Base-by-base conservation (phyloP, 2,329 filamentous ascomycete species). In the Pseudogymnoascus sp. region DNA sequence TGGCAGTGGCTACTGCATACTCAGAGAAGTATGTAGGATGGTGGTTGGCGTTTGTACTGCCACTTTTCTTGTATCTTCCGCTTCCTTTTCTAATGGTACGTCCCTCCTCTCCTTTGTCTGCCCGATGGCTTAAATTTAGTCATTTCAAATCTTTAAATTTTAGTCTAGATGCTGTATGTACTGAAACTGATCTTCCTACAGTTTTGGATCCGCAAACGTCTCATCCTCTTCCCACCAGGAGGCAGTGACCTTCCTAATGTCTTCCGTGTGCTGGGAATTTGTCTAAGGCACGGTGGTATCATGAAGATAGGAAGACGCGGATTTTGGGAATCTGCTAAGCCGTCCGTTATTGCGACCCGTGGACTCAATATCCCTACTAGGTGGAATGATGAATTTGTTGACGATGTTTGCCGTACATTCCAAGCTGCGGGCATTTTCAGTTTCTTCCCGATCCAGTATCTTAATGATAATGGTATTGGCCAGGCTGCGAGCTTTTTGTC, bases 361-460 rank as follows among this genome's bases (percentile, higher is more conserved):
- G 74, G 72, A 3, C 70, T 71, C 16, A 64, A 66, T 16, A 80
- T 68, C 84, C 84, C 63, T 88, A 88, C 0, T 42, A 61, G 84
- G 0, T 91, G 90, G 69, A 88, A 92, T 65, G 90, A 93, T 68
- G 84, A 83, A 61, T 93, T 89, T 88, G 88, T 93, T 28, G 88
- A 91, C 71, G 87, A 91, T 71, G 85, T 91, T 62, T 81, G 81
- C 63, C 87, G 88, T 75, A 88, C 87, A 65, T 77, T 88, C 64
- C 79, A 82, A 70, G 87, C 87, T 63, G 88, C 86, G 77, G 80
- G 83, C 67, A 87, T 90, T 43, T 92, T 89, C 73, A 66, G 78
- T 18, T 80, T 78, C 73, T 78, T 76, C 63, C 78, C 78, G 11
- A 72, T 80, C 18, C 80, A 78, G 34, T 59, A 68, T 12, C 62